Conservation (phyloP, 2,329 filamentous ascomycete species). For the Botrytis paeoniae region DNA sequence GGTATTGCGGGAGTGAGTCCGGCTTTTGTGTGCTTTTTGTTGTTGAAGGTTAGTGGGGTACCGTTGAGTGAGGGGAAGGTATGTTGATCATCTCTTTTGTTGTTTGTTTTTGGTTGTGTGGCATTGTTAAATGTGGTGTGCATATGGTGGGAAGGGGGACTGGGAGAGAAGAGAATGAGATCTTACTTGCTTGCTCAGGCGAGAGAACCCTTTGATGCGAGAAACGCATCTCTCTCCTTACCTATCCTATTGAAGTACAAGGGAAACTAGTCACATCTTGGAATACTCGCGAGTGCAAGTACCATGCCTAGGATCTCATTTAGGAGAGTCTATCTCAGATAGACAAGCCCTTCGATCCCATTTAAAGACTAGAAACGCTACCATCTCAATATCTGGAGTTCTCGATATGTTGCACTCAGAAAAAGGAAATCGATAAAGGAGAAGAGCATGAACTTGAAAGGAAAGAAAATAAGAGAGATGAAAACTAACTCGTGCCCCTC, state of each 20-base stretch:
- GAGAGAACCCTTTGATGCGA: neutral
- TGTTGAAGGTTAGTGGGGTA: slow-evolving; percentile 62
- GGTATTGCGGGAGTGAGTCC: slow-evolving; percentile 52
- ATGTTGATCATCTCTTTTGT: neutral
- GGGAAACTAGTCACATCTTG: too few species aligned
- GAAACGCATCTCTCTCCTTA: neutral
- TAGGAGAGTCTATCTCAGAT: neutral
- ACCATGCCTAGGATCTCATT: neutral
- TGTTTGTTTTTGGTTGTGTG: neutral
- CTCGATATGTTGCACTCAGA: too few species aligned
- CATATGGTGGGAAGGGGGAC: neutral
- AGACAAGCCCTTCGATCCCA: neutral
- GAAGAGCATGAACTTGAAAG: too few species aligned
- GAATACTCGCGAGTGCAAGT: neutral
- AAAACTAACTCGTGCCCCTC: neutral
- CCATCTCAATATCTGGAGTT: neutral
- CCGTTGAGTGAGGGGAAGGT: slow-evolving; percentile 62
- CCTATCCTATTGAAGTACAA: neutral
- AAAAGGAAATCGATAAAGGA: too few species aligned
- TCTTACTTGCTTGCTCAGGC: neutral
- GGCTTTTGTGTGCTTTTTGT: slow-evolving; percentile 60
- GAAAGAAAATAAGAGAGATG: neutral
- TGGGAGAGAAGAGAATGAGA: neutral
- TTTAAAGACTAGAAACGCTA: neutral
- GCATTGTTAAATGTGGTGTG: neutral